phyloP scores from a whole-genome alignment of 768 basidiomycete species.

The Tylopilus rubrobrunneus region DNA sequence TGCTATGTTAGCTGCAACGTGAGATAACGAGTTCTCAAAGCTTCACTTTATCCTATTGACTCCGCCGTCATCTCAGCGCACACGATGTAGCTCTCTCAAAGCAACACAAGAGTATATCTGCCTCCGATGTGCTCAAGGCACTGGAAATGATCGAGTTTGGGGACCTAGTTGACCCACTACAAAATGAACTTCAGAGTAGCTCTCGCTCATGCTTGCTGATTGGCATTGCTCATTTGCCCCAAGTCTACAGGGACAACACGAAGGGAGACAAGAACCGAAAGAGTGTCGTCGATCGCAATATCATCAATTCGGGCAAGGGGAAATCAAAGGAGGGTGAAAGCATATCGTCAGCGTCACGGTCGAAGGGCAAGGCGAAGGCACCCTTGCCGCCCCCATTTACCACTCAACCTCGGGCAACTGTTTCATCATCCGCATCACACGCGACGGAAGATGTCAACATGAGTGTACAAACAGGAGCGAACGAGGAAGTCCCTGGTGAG shows the following conservation, averaged over 20 bases:
- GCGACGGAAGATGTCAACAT: constrained; percentile 24
- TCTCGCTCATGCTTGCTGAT: not conserved
- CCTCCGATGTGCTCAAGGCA: constrained; percentile 86
- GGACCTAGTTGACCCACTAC: constrained; percentile 61
- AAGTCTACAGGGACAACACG: constrained; percentile 62
- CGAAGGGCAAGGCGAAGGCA: constrained; percentile 32
- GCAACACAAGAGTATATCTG: constrained; percentile 85
- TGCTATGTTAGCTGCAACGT: constrained; percentile 42
- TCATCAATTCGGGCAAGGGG: constrained; percentile 26
- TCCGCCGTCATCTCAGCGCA: constrained; percentile 45
- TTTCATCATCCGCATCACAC: constrained; percentile 28
- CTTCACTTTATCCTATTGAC: constrained; percentile 6
- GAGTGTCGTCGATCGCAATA: constrained; percentile 21
- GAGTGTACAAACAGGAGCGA: constrained; percentile 22
- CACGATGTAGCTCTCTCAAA: constrained; percentile 84
- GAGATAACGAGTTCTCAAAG: constrained; percentile 11
- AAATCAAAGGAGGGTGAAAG: constrained; percentile 32
- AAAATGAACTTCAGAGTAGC: constrained; percentile 62
- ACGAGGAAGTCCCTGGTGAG: constrained; percentile 33
- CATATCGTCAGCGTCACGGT: constrained; percentile 25
- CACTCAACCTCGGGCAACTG: constrained; percentile 25
- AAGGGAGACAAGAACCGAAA: constrained; percentile 57
- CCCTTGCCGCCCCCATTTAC: constrained; percentile 26
- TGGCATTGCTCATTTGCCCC: not conserved
- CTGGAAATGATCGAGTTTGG: constrained; percentile 75